Conservation (phyloP, 495 filamentous ascomycete species). For the Extremus antarcticus region DNA sequence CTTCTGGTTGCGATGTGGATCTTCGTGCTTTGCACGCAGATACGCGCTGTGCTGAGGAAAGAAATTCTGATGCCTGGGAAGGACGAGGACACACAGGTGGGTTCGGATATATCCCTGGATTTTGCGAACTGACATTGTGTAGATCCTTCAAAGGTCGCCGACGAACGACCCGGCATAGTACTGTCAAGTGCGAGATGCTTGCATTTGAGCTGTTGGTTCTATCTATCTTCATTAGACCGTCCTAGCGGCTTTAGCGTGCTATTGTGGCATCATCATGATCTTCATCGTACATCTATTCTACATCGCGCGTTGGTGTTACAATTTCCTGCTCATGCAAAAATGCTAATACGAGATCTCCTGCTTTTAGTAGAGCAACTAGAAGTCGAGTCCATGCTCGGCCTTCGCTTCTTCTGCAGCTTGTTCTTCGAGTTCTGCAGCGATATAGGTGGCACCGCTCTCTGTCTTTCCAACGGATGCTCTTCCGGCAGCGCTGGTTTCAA, state of each 20-base stretch:
- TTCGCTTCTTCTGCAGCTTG: slow-evolving; percentile 20
- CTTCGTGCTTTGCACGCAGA: slow-evolving; percentile 7
- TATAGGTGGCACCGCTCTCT: slow-evolving; percentile 12
- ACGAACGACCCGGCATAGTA: not conserved
- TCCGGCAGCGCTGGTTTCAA: slow-evolving; percentile 9
- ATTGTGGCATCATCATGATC: not conserved
- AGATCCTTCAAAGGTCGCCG: not conserved
- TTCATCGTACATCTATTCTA: not conserved
- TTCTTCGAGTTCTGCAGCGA: slow-evolving; percentile 7
- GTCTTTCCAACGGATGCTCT: slow-evolving; percentile 6
- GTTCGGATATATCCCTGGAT: not conserved
- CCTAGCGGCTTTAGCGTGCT: not conserved
- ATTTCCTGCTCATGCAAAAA: not conserved
- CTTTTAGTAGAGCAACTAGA: not conserved
- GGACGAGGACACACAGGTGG: slow-evolving; percentile 22
- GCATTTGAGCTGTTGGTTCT: too few relatives aligned
- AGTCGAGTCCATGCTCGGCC: slow-evolving; percentile 3
- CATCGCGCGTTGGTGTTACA: not conserved
- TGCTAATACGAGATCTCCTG: not conserved
- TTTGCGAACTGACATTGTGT: not conserved
- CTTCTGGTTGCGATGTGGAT: slow-evolving; percentile 14
- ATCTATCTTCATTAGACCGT: too few relatives aligned
- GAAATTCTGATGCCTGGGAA: slow-evolving; percentile 17
- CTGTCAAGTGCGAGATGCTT: too few relatives aligned
- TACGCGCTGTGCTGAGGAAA: slow-evolving; percentile 8